These are phyloP conservation scores for Talaromyces liani DNA, from an alignment of 495 filamentous ascomycete species.

Conservation along the genomic window DNA sequence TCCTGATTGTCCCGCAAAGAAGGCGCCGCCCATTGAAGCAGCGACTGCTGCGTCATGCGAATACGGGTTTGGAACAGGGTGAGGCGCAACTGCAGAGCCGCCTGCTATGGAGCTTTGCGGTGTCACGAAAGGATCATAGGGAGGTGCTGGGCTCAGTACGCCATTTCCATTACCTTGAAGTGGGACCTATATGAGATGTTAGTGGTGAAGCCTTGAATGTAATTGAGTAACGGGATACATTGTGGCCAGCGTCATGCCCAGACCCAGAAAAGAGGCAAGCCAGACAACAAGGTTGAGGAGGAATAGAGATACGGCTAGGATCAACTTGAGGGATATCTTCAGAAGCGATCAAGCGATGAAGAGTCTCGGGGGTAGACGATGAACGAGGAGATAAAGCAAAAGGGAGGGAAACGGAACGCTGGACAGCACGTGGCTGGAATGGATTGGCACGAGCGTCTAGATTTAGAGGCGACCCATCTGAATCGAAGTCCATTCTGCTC, in stretches of 20 bases:
- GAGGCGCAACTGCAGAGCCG: constrained; percentile 31
- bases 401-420: constrained; percentile 4
- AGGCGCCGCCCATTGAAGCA: constrained; percentile 44
- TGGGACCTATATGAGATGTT: constrained; percentile 23
- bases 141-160: constrained; percentile 20
- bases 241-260: neutral
- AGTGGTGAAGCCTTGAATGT: constrained; percentile 6
- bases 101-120: constrained; percentile 44
- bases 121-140: constrained; percentile 58
- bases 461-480: constrained; percentile 4
- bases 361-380: neutral
- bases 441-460: constrained; percentile 9
- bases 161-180: constrained; percentile 37
- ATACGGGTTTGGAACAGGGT: constrained; percentile 55
- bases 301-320: neutral
- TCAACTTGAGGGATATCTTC: neutral
- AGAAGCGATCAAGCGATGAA: neutral
- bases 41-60: constrained; percentile 44
- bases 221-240: neutral
- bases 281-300: neutral
- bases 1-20: constrained; percentile 45
- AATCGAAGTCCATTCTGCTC: neutral
- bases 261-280: neutral
- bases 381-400: constrained; percentile 4
- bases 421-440: constrained; percentile 3